phyloP scores from a whole-genome alignment of 345 rosid genomes.

The Trapa bicornis region DNA sequence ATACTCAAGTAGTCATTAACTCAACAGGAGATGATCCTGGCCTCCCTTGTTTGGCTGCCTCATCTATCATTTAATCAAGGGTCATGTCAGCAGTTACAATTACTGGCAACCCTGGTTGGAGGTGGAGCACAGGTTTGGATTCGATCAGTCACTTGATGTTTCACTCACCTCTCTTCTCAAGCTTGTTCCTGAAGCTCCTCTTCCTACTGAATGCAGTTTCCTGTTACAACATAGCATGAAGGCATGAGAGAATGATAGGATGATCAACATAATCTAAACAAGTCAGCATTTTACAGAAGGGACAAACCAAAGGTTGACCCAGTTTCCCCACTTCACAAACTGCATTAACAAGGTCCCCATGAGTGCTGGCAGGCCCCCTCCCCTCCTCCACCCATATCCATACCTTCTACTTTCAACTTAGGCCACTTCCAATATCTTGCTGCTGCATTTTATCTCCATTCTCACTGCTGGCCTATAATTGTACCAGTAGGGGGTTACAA shows the following conservation, averaged over 20 bases:
- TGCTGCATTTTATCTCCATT: too few species aligned
- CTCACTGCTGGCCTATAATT: too few species aligned
- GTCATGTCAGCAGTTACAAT: background rate
- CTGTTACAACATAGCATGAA: constrained; percentile 18
- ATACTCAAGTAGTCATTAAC: constrained; percentile 1
- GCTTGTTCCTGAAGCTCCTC: constrained; percentile 66
- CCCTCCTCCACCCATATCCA: too few species aligned
- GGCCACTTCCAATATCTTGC: too few species aligned
- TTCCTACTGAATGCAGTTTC: constrained; percentile 66
- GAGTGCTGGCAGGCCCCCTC: constrained; percentile 10
- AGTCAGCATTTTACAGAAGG: constrained; percentile 2
- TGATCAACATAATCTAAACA: background rate
- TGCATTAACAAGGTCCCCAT: constrained; percentile 67
- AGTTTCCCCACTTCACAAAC: constrained; percentile 56
- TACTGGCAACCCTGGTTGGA: background rate
- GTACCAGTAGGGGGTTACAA: too few species aligned
- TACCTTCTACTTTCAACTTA: too few species aligned
- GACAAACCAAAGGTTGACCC: constrained; percentile 73
- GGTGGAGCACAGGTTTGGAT: too few species aligned
- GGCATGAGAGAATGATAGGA: background rate
- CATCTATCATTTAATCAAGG: background rate
- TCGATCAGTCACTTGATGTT: too few species aligned
- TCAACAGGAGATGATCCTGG: constrained; percentile 6
- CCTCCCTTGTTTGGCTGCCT: constrained; percentile 3
- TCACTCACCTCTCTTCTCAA: constrained; percentile 33